Evolutionary conservation across 495 filamentous ascomycete genomes (phyloP), one percentile per base, ranked within the genome.

Genomic region (Xylaria scruposa): DNA sequence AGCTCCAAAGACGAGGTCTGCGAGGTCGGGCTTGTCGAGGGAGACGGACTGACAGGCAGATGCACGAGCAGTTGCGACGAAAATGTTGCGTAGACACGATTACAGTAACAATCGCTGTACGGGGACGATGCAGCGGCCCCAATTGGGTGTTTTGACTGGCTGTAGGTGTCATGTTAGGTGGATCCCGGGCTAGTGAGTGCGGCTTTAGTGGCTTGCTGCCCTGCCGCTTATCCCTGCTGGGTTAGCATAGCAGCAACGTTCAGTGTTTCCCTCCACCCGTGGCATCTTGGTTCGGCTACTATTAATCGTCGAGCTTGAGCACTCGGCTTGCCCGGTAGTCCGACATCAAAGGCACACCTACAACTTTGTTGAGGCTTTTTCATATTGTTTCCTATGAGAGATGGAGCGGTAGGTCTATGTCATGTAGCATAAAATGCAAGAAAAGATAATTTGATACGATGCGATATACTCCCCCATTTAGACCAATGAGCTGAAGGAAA

Each of bases 61-160:
- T 24, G 33, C 10, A 38, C n/a, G 68, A 65, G 40, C 40, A 51
- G 62, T 63, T 70, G 49, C 36, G 70, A 67, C 62, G n/a, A 61
- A 71, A 56, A 65, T 59, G 66, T 68, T 68, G 21, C 49, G 19
- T 67, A 59, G 26, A 19, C 53, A 68, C 51, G 24, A 47, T 61
- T 69, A 69, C 66, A 61, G 67, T 69, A 63, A 49, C 42, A 42
- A 56, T n/a, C n/a, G 65, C 68, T 46, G 59, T 19, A 64, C 19
- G 40, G 59, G 59, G 42, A 29, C 42, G 31, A 44, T 33, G 47
- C 40, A 63, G 68, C 58, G 59, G 15, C 13, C 60, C 61, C 36
- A 70, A 70, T 70, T 70, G 68, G 56, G 8, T 21, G 36, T 44
- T 64, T 54, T 70, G 59, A 70, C 47, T 70, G 68, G 68, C 36